These are phyloP conservation scores for Orbilia javanica DNA, from an alignment of 2,329 filamentous ascomycete genomes.

Conservation along the genomic window DNA sequence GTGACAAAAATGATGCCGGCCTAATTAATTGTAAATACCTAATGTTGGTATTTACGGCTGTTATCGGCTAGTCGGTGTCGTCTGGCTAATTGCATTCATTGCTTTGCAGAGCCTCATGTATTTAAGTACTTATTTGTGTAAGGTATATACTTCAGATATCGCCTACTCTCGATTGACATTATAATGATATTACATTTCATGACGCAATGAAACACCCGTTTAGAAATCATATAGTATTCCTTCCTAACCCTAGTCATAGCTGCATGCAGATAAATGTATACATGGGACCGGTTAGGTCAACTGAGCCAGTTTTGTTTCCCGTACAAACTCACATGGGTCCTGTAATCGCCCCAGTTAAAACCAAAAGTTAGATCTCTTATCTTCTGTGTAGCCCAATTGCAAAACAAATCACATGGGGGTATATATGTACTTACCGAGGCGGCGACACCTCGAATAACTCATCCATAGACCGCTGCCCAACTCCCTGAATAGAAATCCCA, in stretches of 20 bases:
- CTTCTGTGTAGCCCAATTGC: not conserved
- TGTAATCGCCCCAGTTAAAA: no score
- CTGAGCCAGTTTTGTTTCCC: slow-evolving; percentile 4
- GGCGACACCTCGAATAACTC: not conserved
- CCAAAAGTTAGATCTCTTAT: no score
- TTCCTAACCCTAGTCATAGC: not conserved
- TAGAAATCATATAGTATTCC: no score
- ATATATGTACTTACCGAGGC: slow-evolving; percentile 1
- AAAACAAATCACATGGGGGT: not conserved
- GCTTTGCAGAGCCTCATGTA: no score
- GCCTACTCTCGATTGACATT: no score
- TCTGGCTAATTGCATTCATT: no score
- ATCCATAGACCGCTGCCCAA: not conserved
- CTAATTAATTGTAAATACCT: no score
- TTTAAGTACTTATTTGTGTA: no score
- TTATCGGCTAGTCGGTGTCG: no score
- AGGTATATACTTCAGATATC: no score
- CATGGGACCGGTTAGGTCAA: not conserved
- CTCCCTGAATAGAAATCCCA: not conserved
- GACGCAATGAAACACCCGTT: not conserved
- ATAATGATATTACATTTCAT: no score
- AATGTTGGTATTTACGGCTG: no score
- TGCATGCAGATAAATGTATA: not conserved
- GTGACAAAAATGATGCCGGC: not conserved
- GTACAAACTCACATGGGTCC: not conserved